Percentiles rank a stretch among this genome's conserved stretches.
Conservation (phyloP, 768 basidiomycete species). For the Psilocybe azurescens region DNA sequence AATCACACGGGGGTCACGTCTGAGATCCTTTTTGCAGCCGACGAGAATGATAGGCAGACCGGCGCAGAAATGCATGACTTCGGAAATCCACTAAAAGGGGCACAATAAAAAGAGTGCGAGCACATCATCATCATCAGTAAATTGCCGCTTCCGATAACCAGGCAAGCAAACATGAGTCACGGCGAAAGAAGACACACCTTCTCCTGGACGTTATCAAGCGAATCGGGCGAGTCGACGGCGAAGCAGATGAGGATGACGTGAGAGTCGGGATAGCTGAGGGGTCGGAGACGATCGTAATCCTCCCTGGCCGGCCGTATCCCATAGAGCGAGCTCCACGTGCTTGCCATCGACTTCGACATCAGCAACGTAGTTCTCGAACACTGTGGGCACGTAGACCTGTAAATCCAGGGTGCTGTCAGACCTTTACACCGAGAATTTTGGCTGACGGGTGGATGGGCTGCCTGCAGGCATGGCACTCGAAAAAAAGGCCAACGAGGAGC, state of each 20-base stretch:
- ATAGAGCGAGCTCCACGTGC: slow-evolving; percentile 96
- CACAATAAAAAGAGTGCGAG: slow-evolving; percentile 3
- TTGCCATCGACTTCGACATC: slow-evolving; percentile 99
- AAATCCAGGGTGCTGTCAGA: slow-evolving; percentile 9
- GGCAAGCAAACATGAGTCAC: neutral
- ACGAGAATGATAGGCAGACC: slow-evolving; percentile 96
- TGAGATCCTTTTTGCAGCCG: slow-evolving; percentile 98
- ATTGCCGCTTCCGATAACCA: neutral
- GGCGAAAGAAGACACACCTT: slow-evolving; percentile 62
- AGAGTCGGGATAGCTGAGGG: slow-evolving; percentile 98
- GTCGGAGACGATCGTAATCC: slow-evolving; percentile 98
- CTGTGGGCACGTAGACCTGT: slow-evolving; percentile 98
- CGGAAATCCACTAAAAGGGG: slow-evolving; percentile 87
- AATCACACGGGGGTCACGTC: slow-evolving; percentile 91
- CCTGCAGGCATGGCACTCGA: neutral
- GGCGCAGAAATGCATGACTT: slow-evolving; percentile 97
- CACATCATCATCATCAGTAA: slow-evolving; percentile 5
- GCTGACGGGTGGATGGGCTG: neutral
- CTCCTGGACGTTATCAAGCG: slow-evolving; percentile 99
- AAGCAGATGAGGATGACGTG: slow-evolving; percentile 99
- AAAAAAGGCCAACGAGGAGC: neutral
- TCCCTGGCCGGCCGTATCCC: slow-evolving; percentile 99
- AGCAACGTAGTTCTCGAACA: slow-evolving; percentile 99
- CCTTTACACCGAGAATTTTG: neutral
- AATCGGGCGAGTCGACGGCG: slow-evolving; percentile 97